Evolutionary conservation across 2,329 filamentous ascomycete species (phyloP), one percentile per base, ranked within the genome.

Genomic region (Arthrobotrys iridis): DNA sequence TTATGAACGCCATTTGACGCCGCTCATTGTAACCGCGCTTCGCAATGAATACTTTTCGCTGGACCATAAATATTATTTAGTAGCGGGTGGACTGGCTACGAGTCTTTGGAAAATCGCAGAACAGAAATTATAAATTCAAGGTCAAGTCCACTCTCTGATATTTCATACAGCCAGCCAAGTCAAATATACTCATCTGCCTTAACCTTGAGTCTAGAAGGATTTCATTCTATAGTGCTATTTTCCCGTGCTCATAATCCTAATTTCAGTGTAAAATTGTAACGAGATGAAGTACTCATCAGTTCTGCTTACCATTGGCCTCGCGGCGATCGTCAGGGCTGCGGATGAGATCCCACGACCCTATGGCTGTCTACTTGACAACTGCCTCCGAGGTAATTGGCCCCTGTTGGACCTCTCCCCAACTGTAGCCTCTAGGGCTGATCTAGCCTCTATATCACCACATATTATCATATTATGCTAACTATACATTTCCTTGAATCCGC

Each of bases 331-430:
- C 10, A 24, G 10, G 8, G 50, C 50, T 15, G 15, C 11, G 4
- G 15, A n/a, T 1, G 50, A 37, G 7, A 4, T 10, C 3, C 3
- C 50, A 37, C 28, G 50, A 37, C 35, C 37, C 18, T 5, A 15
- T 1, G 50, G 50, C 3, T 55, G 50, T 7, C 6, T 10, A 24
- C 15, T 24, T 8, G 50, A 55, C 8, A 55, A 55, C 15, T 55
- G 50, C 18, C 50, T 55, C 18, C 18, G 50, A 37, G 50, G 50
- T 55, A 55, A 55, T 22, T 13, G 30, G 11, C n/a, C n/a, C n/a
- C n/a, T n/a, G n/a, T n/a, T n/a, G n/a, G n/a, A n/a, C n/a, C n/a
- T 20, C 20, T 26, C 10, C 18, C 13, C 20, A 45, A 45, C 22
- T 15, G 22, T 35, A n/a, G 26, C 8, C 18, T 6, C 13, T 2